Conservation (phyloP, 2,329 filamentous ascomycete genomes). For the Diplodia scrobiculata region DNA sequence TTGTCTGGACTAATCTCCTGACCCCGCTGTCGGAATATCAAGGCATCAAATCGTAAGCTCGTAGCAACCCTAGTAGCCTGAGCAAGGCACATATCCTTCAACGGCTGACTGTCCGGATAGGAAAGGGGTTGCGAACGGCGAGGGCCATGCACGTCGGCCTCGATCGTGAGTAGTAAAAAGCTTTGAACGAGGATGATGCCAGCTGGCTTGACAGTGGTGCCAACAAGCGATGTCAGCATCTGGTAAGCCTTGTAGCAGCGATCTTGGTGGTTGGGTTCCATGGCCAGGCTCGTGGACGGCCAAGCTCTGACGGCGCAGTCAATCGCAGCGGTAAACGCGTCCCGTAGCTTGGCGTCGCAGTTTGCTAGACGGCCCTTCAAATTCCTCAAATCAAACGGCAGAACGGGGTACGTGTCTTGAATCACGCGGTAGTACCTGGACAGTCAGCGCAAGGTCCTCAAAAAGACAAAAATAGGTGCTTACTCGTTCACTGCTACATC, state of each 20-base stretch:
- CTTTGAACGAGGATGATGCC: slow-evolving; percentile 40
- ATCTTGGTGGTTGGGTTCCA: slow-evolving; percentile 23
- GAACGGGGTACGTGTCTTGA: slow-evolving; percentile 41
- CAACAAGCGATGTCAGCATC: slow-evolving; percentile 36
- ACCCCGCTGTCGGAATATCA: slow-evolving; percentile 12
- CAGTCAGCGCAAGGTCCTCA: not conserved
- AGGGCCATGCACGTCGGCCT: slow-evolving; percentile 40
- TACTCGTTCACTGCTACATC: slow-evolving; percentile 21
- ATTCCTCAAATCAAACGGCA: slow-evolving; percentile 40
- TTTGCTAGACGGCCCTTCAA: slow-evolving; percentile 41
- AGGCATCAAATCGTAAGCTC: slow-evolving; percentile 7
- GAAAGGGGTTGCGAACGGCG: slow-evolving; percentile 32
- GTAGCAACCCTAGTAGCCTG: slow-evolving; percentile 2
- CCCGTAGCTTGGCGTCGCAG: slow-evolving; percentile 42
- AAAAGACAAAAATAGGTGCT: not conserved
- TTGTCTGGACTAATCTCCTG: slow-evolving; percentile 38
- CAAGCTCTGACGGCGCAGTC: slow-evolving; percentile 42
- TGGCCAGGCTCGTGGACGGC: slow-evolving; percentile 33
- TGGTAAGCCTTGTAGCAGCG: slow-evolving; percentile 33
- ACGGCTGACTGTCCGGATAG: slow-evolving; percentile 36
- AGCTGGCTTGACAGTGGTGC: slow-evolving; percentile 39
- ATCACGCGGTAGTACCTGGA: slow-evolving; percentile 43
- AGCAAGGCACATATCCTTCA: slow-evolving; percentile 31
- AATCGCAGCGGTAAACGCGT: slow-evolving; percentile 42
- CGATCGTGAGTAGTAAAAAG: slow-evolving; percentile 39